A percentile compares a stretch with the other conserved stretches of the same genome.
phyloP scores from a whole-genome alignment of 192 early-diverging fungal species.

The Coemansia sp. region DNA sequence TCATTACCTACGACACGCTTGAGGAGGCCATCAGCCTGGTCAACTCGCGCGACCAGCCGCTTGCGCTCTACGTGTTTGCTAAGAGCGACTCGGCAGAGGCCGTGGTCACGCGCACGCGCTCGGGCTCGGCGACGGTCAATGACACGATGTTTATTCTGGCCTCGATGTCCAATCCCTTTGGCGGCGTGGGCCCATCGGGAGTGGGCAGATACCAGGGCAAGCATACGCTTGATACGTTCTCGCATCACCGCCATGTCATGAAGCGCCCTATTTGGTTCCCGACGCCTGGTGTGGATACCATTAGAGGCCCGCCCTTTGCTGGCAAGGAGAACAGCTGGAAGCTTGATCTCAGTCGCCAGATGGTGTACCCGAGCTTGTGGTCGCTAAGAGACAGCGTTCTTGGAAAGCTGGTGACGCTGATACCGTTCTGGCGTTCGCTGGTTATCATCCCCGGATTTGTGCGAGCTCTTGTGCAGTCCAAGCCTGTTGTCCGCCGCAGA shows the following conservation, averaged over 20 bases:
- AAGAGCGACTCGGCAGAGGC: conserved; percentile 55
- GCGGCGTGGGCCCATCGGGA: conserved; percentile 83
- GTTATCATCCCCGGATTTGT: conserved; percentile 28
- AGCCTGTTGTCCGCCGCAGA: conserved; percentile 20
- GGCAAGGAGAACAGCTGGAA: conserved; percentile 45
- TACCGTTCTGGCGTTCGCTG: conserved; percentile 47
- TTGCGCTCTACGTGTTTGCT: conserved; percentile 78
- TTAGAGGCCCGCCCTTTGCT: conserved; percentile 36
- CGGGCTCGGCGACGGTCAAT: conserved; percentile 78
- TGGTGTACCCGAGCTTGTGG: conserved; percentile 26
- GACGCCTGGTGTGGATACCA: conserved; percentile 27
- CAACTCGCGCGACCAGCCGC: conserved; percentile 67
- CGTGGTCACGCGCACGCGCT: conserved; percentile 66
- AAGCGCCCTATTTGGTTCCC: conserved; percentile 42
- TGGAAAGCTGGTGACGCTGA: conserved; percentile 25
- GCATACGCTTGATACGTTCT: conserved; percentile 74
- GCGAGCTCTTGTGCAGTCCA: conserved; percentile 15
- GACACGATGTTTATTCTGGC: conserved; percentile 69
- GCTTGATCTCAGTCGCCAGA: not conserved
- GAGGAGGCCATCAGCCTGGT: conserved; percentile 65
- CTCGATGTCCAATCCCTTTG: conserved; percentile 71
- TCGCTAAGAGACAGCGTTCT: conserved; percentile 16
- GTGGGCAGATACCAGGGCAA: conserved; percentile 83
- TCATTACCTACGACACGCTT: conserved; percentile 64
- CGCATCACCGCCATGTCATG: conserved; percentile 69